A percentile compares a stretch with the other conserved stretches of the same genome.
These are phyloP conservation scores for Larix sibirica DNA, from an alignment of 83 land plant genomes.

Conservation along the genomic window DNA sequence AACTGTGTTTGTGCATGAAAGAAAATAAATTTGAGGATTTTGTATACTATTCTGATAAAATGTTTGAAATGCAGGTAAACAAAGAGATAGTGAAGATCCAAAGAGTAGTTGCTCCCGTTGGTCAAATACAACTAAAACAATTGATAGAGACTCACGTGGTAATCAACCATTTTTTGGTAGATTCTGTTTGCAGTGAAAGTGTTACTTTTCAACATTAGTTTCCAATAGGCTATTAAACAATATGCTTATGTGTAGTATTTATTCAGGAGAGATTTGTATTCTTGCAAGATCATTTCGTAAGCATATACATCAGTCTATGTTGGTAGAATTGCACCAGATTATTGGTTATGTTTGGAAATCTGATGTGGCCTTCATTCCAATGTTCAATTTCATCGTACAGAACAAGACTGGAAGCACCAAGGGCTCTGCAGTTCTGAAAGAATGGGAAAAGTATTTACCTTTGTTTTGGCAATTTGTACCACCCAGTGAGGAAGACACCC, in stretches of 20 bases:
- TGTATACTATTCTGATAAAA: conserved; percentile 9
- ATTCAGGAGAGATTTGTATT: too few species aligned
- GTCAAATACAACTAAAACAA: conserved; percentile 85
- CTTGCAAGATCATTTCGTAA: neutral
- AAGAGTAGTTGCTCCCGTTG: conserved; percentile 93
- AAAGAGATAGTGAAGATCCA: conserved; percentile 98
- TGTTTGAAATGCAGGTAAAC: conserved; percentile 65
- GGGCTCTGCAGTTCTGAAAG: conserved; percentile 62
- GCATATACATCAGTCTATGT: neutral
- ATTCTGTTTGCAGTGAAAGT: conserved; percentile 5
- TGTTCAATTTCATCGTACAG: conserved; percentile 30
- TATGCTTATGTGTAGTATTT: neutral
- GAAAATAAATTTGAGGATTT: neutral
- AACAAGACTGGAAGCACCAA: conserved; percentile 92
- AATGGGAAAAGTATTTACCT: conserved; percentile 88
- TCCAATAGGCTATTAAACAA: neutral
- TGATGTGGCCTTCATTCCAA: neutral
- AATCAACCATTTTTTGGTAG: conserved; percentile 11
- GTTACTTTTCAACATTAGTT: neutral
- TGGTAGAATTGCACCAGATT: neutral
- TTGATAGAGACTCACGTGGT: conserved; percentile 95
- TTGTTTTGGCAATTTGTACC: conserved; percentile 98
- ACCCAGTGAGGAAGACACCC: conserved; percentile 99
- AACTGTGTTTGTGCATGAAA: neutral
- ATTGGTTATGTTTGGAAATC: neutral